phyloP scores from a whole-genome alignment of 116 monocot species.

The Trichopus zeylanicus region DNA sequence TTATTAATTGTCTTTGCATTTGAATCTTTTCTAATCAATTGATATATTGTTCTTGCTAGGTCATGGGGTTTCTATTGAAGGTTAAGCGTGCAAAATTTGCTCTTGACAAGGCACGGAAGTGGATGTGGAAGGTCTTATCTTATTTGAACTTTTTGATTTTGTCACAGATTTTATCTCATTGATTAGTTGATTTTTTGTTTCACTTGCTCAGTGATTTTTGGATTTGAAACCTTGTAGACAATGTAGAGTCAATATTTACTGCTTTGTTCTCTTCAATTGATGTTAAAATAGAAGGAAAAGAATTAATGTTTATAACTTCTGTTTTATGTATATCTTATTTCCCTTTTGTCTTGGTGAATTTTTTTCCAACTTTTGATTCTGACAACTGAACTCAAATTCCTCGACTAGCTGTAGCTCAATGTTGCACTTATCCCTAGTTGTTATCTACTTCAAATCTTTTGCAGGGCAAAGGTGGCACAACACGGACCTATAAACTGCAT shows the following conservation, averaged over 20 bases:
- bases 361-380: not conserved
- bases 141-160: slow-evolving; percentile 1
- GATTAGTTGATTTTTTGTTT: not conserved
- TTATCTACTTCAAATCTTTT: not conserved
- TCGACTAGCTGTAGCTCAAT: not conserved
- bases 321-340: not conserved
- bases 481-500: slow-evolving; percentile 59
- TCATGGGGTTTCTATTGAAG: slow-evolving; percentile 86
- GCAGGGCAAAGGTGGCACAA: slow-evolving; percentile 36
- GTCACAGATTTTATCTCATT: not conserved
- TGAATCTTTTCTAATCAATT: slow-evolving; percentile 1
- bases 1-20: slow-evolving; percentile 1
- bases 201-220: not conserved
- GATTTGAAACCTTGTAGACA: not conserved
- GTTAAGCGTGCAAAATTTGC: slow-evolving; percentile 91
- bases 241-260: not conserved
- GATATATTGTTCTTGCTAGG: slow-evolving; percentile 29
- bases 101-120: slow-evolving; percentile 83
- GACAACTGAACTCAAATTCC: not conserved
- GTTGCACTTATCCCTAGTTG: too few species aligned
- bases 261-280: too few species aligned
- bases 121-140: slow-evolving; percentile 93
- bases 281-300: too few species aligned
- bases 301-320: too few species aligned
- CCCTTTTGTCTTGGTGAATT: not conserved